A percentile compares a stretch with the other conserved stretches of the same genome.
phyloP scores from a whole-genome alignment of 2,329 filamentous ascomycete genomes.

The Grosmannia huntii region DNA sequence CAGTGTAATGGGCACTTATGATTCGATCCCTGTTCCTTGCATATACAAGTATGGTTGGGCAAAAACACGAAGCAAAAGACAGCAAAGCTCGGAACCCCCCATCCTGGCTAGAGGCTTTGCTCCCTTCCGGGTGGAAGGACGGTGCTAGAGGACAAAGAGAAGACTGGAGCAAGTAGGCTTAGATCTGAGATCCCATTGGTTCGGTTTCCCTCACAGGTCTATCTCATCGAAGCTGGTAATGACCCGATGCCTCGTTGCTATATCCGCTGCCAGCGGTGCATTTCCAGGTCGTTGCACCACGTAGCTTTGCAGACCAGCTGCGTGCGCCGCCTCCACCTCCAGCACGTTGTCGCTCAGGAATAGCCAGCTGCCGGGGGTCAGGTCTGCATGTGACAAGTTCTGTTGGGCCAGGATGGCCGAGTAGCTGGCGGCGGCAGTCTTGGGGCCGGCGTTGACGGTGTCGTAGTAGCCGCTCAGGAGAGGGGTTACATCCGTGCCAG shows the following conservation, averaged over 20 bases:
- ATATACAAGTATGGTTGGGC: not conserved
- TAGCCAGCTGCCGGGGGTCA: constrained; percentile 45
- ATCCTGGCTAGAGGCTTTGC: not conserved
- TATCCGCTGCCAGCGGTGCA: constrained; percentile 39
- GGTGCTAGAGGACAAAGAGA: not conserved
- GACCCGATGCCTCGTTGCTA: constrained; percentile 15
- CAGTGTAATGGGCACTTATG: not conserved
- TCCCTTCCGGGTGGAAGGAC: not conserved
- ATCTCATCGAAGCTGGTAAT: constrained; percentile 20
- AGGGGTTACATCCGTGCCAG: constrained; percentile 41
- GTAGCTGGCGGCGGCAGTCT: constrained; percentile 57
- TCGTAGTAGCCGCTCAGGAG: constrained; percentile 61
- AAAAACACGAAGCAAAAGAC: not conserved
- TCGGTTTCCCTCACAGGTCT: not conserved
- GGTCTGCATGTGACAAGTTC: constrained; percentile 14
- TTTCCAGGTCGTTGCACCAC: constrained; percentile 60
- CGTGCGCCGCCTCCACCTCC: constrained; percentile 50
- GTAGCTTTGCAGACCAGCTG: constrained; percentile 49
- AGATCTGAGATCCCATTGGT: not conserved
- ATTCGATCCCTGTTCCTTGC: no score
- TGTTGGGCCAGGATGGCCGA: constrained; percentile 34
- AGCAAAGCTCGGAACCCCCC: not conserved
- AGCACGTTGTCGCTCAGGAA: constrained; percentile 72
- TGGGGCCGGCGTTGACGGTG: constrained; percentile 67
- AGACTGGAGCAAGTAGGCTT: not conserved